Evolutionary conservation across 495 filamentous ascomycete species (phyloP).

Genomic region (Tirmania nivea): DNA sequence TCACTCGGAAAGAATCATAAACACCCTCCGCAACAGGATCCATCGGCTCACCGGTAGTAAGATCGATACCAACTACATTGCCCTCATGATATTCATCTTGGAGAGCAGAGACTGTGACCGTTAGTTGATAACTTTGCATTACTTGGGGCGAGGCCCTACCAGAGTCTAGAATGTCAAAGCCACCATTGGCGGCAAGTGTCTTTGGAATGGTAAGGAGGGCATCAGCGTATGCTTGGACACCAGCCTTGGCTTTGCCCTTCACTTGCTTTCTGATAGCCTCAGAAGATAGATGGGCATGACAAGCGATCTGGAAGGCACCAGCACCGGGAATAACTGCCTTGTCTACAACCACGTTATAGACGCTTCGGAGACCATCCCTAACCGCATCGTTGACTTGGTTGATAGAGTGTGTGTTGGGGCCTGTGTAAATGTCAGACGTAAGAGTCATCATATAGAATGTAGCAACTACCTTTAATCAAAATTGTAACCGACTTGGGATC

Average conservation of each 20-base stretch:
- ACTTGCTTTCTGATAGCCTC: slow-evolving; percentile 65
- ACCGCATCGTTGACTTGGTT: slow-evolving; percentile 90
- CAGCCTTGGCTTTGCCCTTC: slow-evolving; percentile 93
- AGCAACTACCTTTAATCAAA: slow-evolving; percentile 57
- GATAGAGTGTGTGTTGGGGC: slow-evolving; percentile 83
- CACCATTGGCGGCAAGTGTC: slow-evolving; percentile 86
- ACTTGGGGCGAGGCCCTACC: slow-evolving; percentile 28
- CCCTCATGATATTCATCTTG: slow-evolving; percentile 73
- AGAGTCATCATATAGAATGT: no score
- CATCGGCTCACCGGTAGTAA: slow-evolving; percentile 77
- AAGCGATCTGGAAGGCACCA: slow-evolving; percentile 90
- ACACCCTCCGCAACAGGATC: slow-evolving; percentile 85
- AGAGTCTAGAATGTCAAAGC: slow-evolving; percentile 88
- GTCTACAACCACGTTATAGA: slow-evolving; percentile 98
- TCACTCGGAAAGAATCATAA: slow-evolving; percentile 86
- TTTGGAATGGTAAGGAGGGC: slow-evolving; percentile 87
- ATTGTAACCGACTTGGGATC: slow-evolving; percentile 97
- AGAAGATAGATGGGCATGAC: slow-evolving; percentile 66
- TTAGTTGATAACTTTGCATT: slow-evolving; percentile 8
- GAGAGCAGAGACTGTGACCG: slow-evolving; percentile 44
- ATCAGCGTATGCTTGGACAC: slow-evolving; percentile 84
- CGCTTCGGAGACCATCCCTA: slow-evolving; percentile 80
- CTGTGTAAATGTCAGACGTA: not conserved
- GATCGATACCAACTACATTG: slow-evolving; percentile 65
- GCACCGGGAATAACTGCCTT: slow-evolving; percentile 83